Evolutionary conservation across 164 flowering plant genomes (phyloP), one percentile per base, ranked within the genome.

Genomic region (Vitis labrusca): DNA sequence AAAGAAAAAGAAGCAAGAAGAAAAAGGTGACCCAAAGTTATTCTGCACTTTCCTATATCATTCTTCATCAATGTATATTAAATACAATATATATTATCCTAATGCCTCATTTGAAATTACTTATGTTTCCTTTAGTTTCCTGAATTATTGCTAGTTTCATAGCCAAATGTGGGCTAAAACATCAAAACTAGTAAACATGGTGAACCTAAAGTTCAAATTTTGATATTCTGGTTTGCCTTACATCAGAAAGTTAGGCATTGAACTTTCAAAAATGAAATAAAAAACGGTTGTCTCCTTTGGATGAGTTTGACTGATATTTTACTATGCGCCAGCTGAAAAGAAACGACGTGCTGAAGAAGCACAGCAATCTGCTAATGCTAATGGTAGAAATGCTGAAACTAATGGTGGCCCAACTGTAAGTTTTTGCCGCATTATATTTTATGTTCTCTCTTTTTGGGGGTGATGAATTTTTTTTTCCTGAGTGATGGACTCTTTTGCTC

Each of bases 1-100:
- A 70, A 90, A 91, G 89, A 91, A 91, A 80, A 93, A 87, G 90
- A 93, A 88, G 85, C 96, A 90, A 75, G 99, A 95, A 67, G 99
- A 95, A 65, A 95, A 91, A 84, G 93, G 99, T 95, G 47, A 79
- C 44, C 2, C 27, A 57, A 15, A 50, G n/a, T 29, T 23, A 12
- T 48, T 16, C 8, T 23, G 16, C n/a, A 30, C 51, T 14, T 29
- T 27, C 9, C 54, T 23, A 14, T 32, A 32, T 13, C 8, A 32
- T 11, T 61, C n/a, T 32, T 32, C 14, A 30, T 3, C 10, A 12
- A 5, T 44, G n/a, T 13, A 19, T 37, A 37, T 37, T 37, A 6
- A 37, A 37, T 37, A 6, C 44, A 6, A 37, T 37, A 6, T 6
- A 37, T 37, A 37, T 37, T 6, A 3, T 37, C 44, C 7, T 3